Evolutionary conservation across 176 grass and related monocot genomes (phyloP), one percentile per base, ranked within the genome.

Genomic region (Rhynchospora tenuis): DNA sequence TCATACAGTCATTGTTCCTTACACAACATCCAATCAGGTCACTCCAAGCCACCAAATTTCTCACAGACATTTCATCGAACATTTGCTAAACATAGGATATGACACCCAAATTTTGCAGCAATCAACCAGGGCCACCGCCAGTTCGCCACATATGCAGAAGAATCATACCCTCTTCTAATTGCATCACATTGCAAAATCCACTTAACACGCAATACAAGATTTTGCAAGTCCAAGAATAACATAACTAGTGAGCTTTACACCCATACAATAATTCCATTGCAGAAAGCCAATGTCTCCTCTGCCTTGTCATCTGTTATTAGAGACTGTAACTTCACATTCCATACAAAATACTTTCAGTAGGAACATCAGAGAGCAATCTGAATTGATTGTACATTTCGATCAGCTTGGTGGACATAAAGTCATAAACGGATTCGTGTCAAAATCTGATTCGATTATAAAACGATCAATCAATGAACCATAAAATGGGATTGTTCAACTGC

Each of bases 11-110:
- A 24, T n/a, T n/a, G n/a, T 94, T 92, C 80, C 92, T 89, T n/a
- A 90, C 85, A 43, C 89, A 91, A 76, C 89, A 91, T 19, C 81
- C 85, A 83, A 97, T 91, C 94, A 94, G 89, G 75, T 86, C 90
- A 72, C 86, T 94, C 90, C 92, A 94, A 4, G 90, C 90, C 58
- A 92, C 90, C 27, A 91, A 38, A 78, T 93, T 98, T 82, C 87
- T 77, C 66, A 85, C 95, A 16, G 64, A 72, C 89, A 90, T 98
- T 80, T 66, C 80, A 73, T 81, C 57, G 50, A 97, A 97, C 45
- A 91, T 73, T 15, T 9, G 46, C 52, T 91, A 85, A 1, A 87
- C 82, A 23, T 83, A 88, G 15, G 29, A 23, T 51, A 89, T 81
- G 6, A 51, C n/a, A 43, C 20, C 89, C 89, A 56, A 91, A 4